Conservation (phyloP, 208 protist species). For the Leptomonas pyrrhocoris region DNA sequence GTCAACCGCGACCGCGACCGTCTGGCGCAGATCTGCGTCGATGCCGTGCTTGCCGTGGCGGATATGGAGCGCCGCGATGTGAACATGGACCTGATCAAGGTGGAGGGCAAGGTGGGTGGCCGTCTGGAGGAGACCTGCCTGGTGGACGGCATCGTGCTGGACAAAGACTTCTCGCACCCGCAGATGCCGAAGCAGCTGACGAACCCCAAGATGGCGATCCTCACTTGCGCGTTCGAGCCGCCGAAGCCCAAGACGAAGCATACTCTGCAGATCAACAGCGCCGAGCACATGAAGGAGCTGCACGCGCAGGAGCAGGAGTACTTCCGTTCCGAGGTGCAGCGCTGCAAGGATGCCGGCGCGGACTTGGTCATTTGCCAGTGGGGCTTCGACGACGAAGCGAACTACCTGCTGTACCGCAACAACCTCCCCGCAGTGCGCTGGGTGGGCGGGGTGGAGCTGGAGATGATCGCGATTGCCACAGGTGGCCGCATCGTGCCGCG, state of each 20-base stretch:
- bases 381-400: constrained; percentile 99
- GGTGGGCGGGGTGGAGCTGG: constrained; percentile 99
- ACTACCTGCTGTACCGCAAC: constrained; percentile 99
- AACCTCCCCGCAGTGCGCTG: constrained; percentile 99
- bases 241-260: constrained; percentile 99
- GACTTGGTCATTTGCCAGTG: constrained; percentile 99
- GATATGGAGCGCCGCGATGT: constrained; percentile 99
- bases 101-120: constrained; percentile 98
- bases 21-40: constrained; percentile 98
- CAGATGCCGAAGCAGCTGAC: constrained; percentile 96
- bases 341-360: constrained; percentile 96
- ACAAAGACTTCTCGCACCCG: constrained; percentile 99
- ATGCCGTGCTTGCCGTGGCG: constrained; percentile 98
- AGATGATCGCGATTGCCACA: constrained; percentile 99
- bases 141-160: constrained; percentile 98
- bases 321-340: constrained; percentile 94
- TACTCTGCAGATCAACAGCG: constrained; percentile 96
- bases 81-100: constrained; percentile 99
- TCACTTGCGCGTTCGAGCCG: constrained; percentile 99
- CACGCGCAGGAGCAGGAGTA: constrained; percentile 98
- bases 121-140: constrained; percentile 98
- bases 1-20: constrained; percentile 96
- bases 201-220: constrained; percentile 99
- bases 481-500: constrained; percentile 98
- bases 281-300: constrained; percentile 95